Evolutionary conservation across 1,284 basidiomycete genomes (phyloP), one percentile per base, ranked within the genome.

Genomic region (Papiliotrema nemorosa): DNA sequence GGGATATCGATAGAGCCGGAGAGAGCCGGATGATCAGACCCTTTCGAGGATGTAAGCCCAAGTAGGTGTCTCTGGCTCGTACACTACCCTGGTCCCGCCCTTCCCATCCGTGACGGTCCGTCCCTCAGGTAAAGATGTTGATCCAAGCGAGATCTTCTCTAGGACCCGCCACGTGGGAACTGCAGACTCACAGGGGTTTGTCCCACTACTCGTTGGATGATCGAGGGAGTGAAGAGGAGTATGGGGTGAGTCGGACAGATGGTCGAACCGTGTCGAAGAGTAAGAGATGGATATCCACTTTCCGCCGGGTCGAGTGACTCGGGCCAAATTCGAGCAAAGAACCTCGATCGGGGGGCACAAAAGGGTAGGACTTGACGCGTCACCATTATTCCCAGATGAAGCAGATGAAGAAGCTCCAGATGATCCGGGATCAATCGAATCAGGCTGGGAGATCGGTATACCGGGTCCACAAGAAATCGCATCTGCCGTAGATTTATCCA

Each of bases 401-500:
- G n/a, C n/a, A n/a, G n/a, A n/a, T n/a, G n/a, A n/a, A n/a, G n/a
- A n/a, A n/a, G n/a, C n/a, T n/a, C n/a, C n/a, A n/a, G n/a, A n/a
- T n/a, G n/a, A n/a, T n/a, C n/a, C n/a, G n/a, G n/a, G n/a, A n/a
- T n/a, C n/a, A n/a, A n/a, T n/a, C n/a, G n/a, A n/a, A n/a, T n/a
- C n/a, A n/a, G n/a, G n/a, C n/a, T n/a, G n/a, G n/a, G n/a, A n/a
- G n/a, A n/a, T n/a, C n/a, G n/a, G n/a, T n/a, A n/a, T n/a, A n/a
- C n/a, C n/a, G 5, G 58, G 58, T 1, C 63, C 61, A 42, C 70
- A 72, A 5, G 71, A 69, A 9, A 73, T 72, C 3, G 71, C 71
- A 46, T 73, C 71, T 1, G 66, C 65, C 0, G 71, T 72, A 0
- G 69, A 71, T 49, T 73, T 73, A 52, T 73, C 71, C 25, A 72